Evolutionary conservation across 495 filamentous ascomycete species (phyloP).

Genomic region (Cenococcum geophilum): DNA sequence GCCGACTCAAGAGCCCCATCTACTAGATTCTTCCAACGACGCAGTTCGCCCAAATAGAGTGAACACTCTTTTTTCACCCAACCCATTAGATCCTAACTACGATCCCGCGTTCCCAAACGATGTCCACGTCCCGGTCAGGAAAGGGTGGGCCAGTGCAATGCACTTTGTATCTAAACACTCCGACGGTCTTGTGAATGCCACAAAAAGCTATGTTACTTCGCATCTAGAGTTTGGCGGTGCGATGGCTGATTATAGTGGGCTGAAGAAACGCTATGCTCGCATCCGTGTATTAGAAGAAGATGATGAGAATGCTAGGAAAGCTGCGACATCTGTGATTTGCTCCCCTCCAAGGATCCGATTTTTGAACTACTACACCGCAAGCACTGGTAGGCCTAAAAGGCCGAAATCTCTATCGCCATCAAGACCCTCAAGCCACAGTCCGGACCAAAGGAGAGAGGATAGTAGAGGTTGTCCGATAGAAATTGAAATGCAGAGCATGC

Average conservation of each 20-base stretch:
- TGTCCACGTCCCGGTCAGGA: slow-evolving; percentile 54
- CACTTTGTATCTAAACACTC: slow-evolving; percentile 79
- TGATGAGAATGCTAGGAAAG: slow-evolving; percentile 40
- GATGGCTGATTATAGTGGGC: slow-evolving; percentile 65
- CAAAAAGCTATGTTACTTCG: slow-evolving; percentile 66
- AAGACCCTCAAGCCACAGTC: slow-evolving; percentile 27
- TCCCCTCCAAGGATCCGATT: slow-evolving; percentile 56
- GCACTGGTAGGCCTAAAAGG: slow-evolving; percentile 59
- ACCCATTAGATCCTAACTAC: slow-evolving; percentile 54
- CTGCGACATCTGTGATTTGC: slow-evolving; percentile 12
- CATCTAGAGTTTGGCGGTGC: slow-evolving; percentile 77
- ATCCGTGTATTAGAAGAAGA: slow-evolving; percentile 66
- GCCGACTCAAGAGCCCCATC: slow-evolving; percentile 10
- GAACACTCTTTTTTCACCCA: slow-evolving; percentile 27
- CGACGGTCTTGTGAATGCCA: slow-evolving; percentile 60
- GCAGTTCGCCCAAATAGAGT: slow-evolving; percentile 17
- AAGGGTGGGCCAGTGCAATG: slow-evolving; percentile 57
- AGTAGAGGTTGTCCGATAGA: slow-evolving; percentile 3
- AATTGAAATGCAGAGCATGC: slow-evolving; percentile 23
- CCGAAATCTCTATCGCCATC: slow-evolving; percentile 21
- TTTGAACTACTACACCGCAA: slow-evolving; percentile 85
- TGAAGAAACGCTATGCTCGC: slow-evolving; percentile 62
- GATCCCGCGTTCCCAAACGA: slow-evolving; percentile 73
- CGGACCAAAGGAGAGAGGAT: slow-evolving; percentile 44
- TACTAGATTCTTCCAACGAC: slow-evolving; percentile 17